phyloP scores from a whole-genome alignment of 2,329 filamentous ascomycete genomes.

The Colletotrichum lupini region DNA sequence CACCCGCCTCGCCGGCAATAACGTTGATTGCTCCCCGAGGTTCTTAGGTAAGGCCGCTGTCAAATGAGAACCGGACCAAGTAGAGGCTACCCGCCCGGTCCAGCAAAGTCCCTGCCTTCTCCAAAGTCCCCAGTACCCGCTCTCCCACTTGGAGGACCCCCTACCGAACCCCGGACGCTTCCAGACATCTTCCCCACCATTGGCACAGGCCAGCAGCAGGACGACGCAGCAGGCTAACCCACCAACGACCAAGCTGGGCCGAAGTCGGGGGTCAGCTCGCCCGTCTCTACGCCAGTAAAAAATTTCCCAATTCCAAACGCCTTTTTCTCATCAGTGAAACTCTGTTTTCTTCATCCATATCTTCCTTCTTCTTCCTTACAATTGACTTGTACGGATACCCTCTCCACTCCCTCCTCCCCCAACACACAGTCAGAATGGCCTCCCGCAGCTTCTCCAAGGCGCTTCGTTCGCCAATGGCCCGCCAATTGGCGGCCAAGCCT shows the following conservation, averaged over 20 bases:
- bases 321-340: constrained; percentile 32
- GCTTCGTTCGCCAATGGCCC: constrained; percentile 71
- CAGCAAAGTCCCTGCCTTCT: constrained; percentile 23
- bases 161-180: constrained; percentile 34
- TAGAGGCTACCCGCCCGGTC: constrained; percentile 25
- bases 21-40: constrained; percentile 32
- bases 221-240: constrained; percentile 22
- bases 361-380: constrained; percentile 36
- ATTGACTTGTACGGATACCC: constrained; percentile 40
- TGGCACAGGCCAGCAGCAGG: constrained; percentile 28
- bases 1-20: constrained; percentile 33
- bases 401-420: constrained; percentile 45
- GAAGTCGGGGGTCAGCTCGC: constrained; percentile 37
- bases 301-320: constrained; percentile 39
- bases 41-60: constrained; percentile 34
- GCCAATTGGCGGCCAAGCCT: constrained; percentile 69
- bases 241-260: constrained; percentile 35
- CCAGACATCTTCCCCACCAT: constrained; percentile 32
- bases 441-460: constrained; percentile 79
- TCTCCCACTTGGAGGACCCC: constrained; percentile 22
- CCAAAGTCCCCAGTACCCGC: constrained; percentile 36
- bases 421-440: constrained; percentile 72
- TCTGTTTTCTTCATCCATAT: constrained; percentile 34
- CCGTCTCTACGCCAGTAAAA: constrained; percentile 37
- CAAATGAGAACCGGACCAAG: constrained; percentile 29